Conservation (phyloP, 257 asterid genomes). For the Przewalskia tangutica region DNA sequence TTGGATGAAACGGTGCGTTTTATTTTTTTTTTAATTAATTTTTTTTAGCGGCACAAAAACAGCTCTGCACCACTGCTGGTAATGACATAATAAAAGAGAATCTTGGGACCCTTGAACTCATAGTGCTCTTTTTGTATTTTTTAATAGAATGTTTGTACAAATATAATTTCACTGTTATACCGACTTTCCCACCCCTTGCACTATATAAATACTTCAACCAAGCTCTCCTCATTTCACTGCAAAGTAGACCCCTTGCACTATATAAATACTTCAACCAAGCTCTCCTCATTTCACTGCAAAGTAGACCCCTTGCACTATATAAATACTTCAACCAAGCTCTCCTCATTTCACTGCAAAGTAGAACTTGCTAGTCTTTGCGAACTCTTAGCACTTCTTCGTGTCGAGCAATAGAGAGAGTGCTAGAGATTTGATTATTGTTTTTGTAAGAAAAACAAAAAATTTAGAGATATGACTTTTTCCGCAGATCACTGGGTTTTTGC, state of each 20-base stretch:
- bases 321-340: background rate
- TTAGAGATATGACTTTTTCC: background rate
- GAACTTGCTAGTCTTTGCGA: background rate
- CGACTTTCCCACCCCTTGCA: background rate
- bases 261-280: background rate
- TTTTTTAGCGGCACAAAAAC: too few species aligned
- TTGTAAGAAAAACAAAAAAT: background rate
- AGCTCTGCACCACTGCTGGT: too few species aligned
- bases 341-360: background rate
- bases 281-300: background rate
- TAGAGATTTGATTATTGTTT: background rate
- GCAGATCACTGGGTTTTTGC: background rate
- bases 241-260: background rate
- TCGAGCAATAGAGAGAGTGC: background rate
- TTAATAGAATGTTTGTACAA: background rate
- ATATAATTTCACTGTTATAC: background rate
- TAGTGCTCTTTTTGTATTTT: background rate
- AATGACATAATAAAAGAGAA: conserved; percentile 12
- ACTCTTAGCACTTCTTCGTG: background rate
- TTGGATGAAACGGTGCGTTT: too few species aligned
- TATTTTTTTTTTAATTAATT: too few species aligned
- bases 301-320: background rate
- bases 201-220: background rate
- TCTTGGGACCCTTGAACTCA: conserved; percentile 6
- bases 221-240: background rate